A percentile compares a stretch with the other conserved stretches of the same genome.
Evolutionary conservation across 2,329 filamentous ascomycete species (phyloP).

Genomic region (Teratosphaeria viscida): DNA sequence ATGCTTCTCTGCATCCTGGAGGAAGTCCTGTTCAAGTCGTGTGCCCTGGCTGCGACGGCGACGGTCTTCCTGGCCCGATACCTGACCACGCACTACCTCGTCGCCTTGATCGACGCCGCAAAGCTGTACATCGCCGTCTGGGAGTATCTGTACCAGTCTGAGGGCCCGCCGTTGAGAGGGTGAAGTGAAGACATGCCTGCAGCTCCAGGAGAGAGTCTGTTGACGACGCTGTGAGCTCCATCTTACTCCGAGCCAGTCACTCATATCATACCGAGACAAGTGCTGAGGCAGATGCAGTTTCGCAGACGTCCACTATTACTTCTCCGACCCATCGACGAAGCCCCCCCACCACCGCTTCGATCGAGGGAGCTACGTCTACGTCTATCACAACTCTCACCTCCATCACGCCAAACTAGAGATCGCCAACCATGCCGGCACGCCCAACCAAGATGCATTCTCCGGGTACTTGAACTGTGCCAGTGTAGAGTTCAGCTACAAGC

Average conservation of each 20-base stretch:
- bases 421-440: constrained; percentile 62
- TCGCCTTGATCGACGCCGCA: constrained; percentile 17
- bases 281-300: constrained; percentile 43
- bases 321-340: constrained; percentile 53
- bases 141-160: constrained; percentile 1
- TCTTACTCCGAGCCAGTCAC: not conserved
- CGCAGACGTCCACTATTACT: constrained; percentile 70
- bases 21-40: not conserved
- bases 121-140: constrained; percentile 17
- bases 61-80: constrained; percentile 2
- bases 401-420: constrained; percentile 62
- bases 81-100: constrained; percentile 14
- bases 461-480: constrained; percentile 56
- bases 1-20: not conserved
- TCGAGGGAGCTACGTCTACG: constrained; percentile 68
- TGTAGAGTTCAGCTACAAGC: constrained; percentile 62
- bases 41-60: not conserved
- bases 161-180: constrained; percentile 9
- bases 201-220: constrained; percentile 36
- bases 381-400: constrained; percentile 62
- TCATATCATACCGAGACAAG: not conserved
- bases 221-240: constrained; percentile 36
- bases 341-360: constrained; percentile 74
- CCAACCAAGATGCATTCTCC: constrained; percentile 69
- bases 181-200: constrained; percentile 32